Base-by-base conservation (phyloP, 2,329 filamentous ascomycete species). In the Aspergillus proliferans region DNA sequence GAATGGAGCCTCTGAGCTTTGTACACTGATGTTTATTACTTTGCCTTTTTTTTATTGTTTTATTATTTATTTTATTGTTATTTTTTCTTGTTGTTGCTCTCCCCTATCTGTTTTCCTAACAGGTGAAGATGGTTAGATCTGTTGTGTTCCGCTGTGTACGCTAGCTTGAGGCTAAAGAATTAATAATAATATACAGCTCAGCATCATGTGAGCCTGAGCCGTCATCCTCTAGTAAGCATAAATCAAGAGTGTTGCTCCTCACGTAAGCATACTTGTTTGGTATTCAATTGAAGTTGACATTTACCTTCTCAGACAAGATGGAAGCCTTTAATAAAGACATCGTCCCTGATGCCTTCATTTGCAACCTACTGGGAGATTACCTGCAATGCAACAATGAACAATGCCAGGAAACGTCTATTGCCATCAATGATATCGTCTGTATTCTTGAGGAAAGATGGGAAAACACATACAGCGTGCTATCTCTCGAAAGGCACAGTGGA, bases 391-490 rank as follows among this genome's bases (percentile, higher is more conserved):
- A 30, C 30, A 46, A 47, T 6, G 50, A 47, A 18, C 38, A 51
- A 2, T 24, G 50, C 9, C 55, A 51, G 18, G 36, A 59, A 44
- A 41, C 49, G 6, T 47, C 21, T 8, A 46, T 66, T 38, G 39
- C 57, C 10, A 44, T 57, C 28, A 48, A 51, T 8, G 51, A 63
- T 46, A 60, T 67, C 46, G 41, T 67, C 24, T 62, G 59, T 30
- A 52, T 64, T 21, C 22, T 64, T 19, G 43, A 34, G 6, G 21
- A 46, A 3, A 21, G 18, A 30, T 21, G n/a, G 33, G 41, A 46
- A 34, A 30, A 22, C 10, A 40, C 46, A 22, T 60, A 60, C 45
- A 52, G 36, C 9, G 48, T 66, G 19, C 41, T 67, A 21, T 66
- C 54, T 24, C 48, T 67, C 5, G 48, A 54, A n/a, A 40, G 19